Conservation (phyloP, 768 basidiomycete genomes). For the Sarcomyxa edulis region DNA sequence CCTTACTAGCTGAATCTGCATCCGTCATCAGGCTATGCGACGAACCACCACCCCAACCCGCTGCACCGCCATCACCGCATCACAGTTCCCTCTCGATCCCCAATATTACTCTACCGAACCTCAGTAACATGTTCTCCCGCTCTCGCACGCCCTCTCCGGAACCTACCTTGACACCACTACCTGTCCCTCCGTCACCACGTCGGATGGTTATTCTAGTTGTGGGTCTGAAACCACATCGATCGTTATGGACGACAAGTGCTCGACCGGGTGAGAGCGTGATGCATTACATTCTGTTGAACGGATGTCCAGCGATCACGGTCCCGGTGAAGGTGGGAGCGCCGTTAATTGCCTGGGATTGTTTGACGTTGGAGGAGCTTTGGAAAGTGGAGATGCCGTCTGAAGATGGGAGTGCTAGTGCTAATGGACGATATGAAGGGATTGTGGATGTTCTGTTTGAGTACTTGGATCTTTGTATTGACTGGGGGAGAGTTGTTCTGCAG, state of each 20-base stretch:
- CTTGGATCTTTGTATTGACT: slow-evolving; percentile 57
- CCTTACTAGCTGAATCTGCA: slow-evolving; percentile 51
- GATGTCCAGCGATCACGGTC: slow-evolving; percentile 54
- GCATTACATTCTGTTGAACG: slow-evolving; percentile 55
- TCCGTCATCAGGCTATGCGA: slow-evolving; percentile 43
- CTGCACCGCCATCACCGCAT: slow-evolving; percentile 8
- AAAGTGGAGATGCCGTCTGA: slow-evolving; percentile 36
- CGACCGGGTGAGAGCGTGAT: slow-evolving; percentile 60
- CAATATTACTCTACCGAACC: slow-evolving; percentile 22
- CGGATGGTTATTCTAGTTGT: slow-evolving; percentile 53
- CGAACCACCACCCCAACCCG: slow-evolving; percentile 14
- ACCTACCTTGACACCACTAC: slow-evolving; percentile 35
- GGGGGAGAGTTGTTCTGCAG: slow-evolving; percentile 42
- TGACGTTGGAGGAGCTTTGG: slow-evolving; percentile 57
- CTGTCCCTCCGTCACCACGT: slow-evolving; percentile 39
- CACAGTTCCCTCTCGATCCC: slow-evolving; percentile 20
- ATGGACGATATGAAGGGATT: slow-evolving; percentile 45
- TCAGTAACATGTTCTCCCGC: slow-evolving; percentile 39
- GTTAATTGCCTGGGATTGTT: slow-evolving; percentile 58
- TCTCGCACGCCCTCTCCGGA: slow-evolving; percentile 51
- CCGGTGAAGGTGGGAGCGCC: slow-evolving; percentile 57
- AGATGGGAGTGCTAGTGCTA: slow-evolving; percentile 23
- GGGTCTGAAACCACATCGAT: slow-evolving; percentile 57
- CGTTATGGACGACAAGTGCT: slow-evolving; percentile 53
- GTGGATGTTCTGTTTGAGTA: slow-evolving; percentile 53